Evolutionary conservation across 2,329 filamentous ascomycete species (phyloP).

Genomic region (Hypoxylon sp.): DNA sequence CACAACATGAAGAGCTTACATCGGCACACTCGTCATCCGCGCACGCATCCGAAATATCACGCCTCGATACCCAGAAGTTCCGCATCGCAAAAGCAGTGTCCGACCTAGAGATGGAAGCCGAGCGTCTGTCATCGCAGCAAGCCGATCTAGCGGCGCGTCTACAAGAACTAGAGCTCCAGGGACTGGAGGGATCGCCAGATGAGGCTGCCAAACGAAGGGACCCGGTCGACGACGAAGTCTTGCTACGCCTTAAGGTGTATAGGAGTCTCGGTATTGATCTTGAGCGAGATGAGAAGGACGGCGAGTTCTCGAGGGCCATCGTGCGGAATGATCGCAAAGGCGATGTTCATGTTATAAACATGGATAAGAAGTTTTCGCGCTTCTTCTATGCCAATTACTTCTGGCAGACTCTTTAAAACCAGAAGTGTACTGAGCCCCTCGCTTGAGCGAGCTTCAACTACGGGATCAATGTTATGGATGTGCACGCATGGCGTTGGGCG

Average conservation of each 20-base stretch:
- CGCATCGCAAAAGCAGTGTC: slow-evolving; percentile 90
- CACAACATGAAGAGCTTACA: slow-evolving; percentile 82
- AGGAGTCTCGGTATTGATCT: slow-evolving; percentile 91
- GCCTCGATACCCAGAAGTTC: slow-evolving; percentile 94
- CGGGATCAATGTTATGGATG: slow-evolving; percentile 13
- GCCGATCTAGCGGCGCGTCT: slow-evolving; percentile 80
- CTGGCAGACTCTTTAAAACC: slow-evolving; percentile 82
- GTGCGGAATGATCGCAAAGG: slow-evolving; percentile 88
- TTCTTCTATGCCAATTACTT: slow-evolving; percentile 97
- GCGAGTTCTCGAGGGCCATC: slow-evolving; percentile 87
- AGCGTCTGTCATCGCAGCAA: slow-evolving; percentile 84
- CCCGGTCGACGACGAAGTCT: slow-evolving; percentile 72
- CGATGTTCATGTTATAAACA: slow-evolving; percentile 93
- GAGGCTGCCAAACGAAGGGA: slow-evolving; percentile 55
- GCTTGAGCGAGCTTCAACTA: neutral
- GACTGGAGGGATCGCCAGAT: slow-evolving; percentile 76
- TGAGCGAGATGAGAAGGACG: slow-evolving; percentile 77
- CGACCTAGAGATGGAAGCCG: slow-evolving; percentile 94
- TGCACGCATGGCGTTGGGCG: slow-evolving; percentile 41
- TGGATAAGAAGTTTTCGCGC: slow-evolving; percentile 90
- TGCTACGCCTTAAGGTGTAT: slow-evolving; percentile 89
- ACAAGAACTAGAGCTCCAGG: slow-evolving; percentile 87
- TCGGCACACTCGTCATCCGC: slow-evolving; percentile 80
- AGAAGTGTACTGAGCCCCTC: neutral
- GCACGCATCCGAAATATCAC: slow-evolving; percentile 86